Evolutionary conservation across 2,329 filamentous ascomycete species (phyloP).

Genomic region (Alternaria sp.): DNA sequence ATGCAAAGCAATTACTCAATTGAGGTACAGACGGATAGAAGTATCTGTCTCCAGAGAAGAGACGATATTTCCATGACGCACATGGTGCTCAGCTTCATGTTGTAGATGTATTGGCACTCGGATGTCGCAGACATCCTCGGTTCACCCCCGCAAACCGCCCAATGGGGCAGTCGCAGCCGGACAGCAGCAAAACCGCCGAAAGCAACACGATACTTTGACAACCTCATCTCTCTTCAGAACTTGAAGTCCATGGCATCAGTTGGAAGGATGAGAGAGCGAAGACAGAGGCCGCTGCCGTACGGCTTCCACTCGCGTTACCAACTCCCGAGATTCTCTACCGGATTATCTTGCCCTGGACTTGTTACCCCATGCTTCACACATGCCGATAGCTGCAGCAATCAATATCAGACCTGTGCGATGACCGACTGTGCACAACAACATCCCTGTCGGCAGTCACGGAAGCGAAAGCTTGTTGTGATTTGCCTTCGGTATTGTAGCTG

Average conservation of each 20-base stretch:
- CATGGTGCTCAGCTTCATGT: background rate
- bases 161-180: background rate
- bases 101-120: background rate
- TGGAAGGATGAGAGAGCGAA: background rate
- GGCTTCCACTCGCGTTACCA: background rate
- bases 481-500: constrained; percentile 25
- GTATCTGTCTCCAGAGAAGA: background rate
- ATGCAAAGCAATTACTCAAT: background rate
- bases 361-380: background rate
- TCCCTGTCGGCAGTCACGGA: background rate
- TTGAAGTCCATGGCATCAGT: background rate
- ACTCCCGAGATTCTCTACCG: background rate
- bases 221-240: background rate
- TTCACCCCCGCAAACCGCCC: background rate
- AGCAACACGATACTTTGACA: background rate
- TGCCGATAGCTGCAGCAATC: background rate
- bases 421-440: background rate
- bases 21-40: background rate
- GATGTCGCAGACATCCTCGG: background rate
- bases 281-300: background rate
- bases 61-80: background rate
- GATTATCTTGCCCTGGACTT: background rate
- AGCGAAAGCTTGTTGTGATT: background rate
- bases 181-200: background rate
- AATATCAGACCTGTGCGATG: background rate